A percentile compares a stretch with the other conserved stretches of the same genome.
These are phyloP conservation scores for Exobasidium cylindrosporum DNA, from an alignment of 1,284 basidiomycete genomes.

Conservation along the genomic window DNA sequence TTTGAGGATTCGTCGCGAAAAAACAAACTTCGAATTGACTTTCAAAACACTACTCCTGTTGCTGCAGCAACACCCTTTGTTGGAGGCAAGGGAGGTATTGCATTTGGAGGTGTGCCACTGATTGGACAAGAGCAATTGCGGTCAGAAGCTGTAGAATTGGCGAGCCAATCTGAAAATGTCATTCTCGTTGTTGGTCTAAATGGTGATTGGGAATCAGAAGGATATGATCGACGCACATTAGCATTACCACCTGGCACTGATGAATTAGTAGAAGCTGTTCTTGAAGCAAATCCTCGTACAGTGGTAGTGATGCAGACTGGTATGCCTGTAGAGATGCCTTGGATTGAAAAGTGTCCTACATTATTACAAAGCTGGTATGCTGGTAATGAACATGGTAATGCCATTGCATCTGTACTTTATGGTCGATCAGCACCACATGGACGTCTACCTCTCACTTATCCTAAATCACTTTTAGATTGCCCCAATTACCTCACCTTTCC, in stretches of 20 bases:
- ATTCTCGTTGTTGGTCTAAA: constrained; percentile 14
- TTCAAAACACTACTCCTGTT: background rate
- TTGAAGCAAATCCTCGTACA: background rate
- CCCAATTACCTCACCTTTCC: background rate
- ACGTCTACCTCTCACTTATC: constrained; percentile 1
- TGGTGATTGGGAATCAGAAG: constrained; percentile 15
- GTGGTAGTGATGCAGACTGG: constrained; percentile 12
- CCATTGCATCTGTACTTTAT: background rate
- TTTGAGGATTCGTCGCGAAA: background rate
- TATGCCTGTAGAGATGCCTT: constrained; percentile 15
- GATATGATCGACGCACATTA: constrained; percentile 12
- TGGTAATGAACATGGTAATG: constrained; percentile 12
- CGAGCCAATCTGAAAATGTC: constrained; percentile 9
- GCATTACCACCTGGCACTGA: constrained; percentile 5
- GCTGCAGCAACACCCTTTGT: background rate
- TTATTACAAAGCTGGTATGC: constrained; percentile 17
- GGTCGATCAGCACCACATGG: background rate
- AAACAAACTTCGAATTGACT: background rate
- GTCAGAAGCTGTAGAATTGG: constrained; percentile 8
- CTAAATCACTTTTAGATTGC: background rate
- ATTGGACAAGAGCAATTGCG: constrained; percentile 9
- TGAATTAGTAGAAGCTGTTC: constrained; percentile 12
- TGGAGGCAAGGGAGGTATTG: background rate
- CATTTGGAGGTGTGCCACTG: constrained; percentile 1
- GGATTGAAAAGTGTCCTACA: background rate